A percentile compares a stretch with the other conserved stretches of the same genome.
These are phyloP conservation scores for Trypanosoma boissoni DNA, from an alignment of 208 protist genomes.

Conservation along the genomic window DNA sequence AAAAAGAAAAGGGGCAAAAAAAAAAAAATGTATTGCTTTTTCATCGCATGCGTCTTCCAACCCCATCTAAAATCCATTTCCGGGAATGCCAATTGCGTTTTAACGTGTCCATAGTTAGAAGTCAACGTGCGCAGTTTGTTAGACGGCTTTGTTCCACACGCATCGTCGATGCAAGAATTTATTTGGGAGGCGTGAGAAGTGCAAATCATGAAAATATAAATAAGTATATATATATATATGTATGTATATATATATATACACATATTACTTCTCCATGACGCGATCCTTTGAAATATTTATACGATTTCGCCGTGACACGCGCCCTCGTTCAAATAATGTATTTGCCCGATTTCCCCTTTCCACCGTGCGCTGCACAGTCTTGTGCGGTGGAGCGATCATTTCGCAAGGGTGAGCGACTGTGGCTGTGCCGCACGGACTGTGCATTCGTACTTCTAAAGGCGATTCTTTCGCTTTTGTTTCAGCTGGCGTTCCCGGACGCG, in stretches of 20 bases:
- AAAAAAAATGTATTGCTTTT: not conserved
- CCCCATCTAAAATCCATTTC: too few species aligned
- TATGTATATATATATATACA: not conserved
- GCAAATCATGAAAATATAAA: not conserved
- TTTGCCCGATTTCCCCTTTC: not conserved
- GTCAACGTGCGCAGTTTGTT: too few species aligned
- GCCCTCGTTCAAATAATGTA: not conserved
- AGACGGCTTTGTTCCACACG: too few species aligned
- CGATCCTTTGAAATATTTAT: not conserved
- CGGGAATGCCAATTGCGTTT: too few species aligned
- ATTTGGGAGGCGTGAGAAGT: too few species aligned
- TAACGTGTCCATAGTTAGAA: too few species aligned
- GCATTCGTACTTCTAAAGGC: not conserved
- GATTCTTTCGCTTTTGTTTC: not conserved
- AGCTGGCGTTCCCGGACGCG: not conserved
- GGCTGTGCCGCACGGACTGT: not conserved
- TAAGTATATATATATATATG: not conserved
- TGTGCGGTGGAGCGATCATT: constrained; percentile 12
- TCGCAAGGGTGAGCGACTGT: constrained; percentile 6
- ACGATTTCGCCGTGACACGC: not conserved
- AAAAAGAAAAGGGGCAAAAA: constrained; percentile 4
- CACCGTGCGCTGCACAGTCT: constrained; percentile 6
- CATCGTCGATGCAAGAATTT: too few species aligned
- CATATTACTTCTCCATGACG: not conserved
- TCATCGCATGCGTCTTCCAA: not conserved